These are phyloP conservation scores for Marsdenia floribunda DNA, from an alignment of 257 asterid genomes.

Conservation along the genomic window DNA sequence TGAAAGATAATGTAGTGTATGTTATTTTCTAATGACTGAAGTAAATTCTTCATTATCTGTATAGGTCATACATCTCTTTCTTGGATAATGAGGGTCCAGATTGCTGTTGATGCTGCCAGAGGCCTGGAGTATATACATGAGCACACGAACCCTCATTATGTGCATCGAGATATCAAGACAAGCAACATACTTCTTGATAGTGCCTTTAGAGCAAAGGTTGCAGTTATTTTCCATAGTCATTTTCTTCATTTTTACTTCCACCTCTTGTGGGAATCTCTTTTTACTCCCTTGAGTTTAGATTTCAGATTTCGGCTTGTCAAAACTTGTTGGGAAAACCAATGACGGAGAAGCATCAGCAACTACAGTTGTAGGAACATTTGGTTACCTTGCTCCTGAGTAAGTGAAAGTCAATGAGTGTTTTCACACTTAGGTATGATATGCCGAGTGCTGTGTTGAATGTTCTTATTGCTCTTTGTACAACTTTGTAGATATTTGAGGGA, in stretches of 20 bases:
- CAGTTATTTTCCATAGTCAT: constrained; percentile 4
- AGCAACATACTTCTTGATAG: constrained; percentile 88
- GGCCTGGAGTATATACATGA: constrained; percentile 96
- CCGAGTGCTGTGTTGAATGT: neutral
- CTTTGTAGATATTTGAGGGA: constrained; percentile 73
- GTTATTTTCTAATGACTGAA: neutral
- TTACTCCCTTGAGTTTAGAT: constrained; percentile 38
- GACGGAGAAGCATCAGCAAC: constrained; percentile 90
- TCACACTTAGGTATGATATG: neutral
- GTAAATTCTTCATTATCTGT: constrained; percentile 13
- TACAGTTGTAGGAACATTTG: constrained; percentile 91
- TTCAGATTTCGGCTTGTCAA: constrained; percentile 94
- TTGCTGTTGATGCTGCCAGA: constrained; percentile 98
- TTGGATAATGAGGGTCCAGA: constrained; percentile 89
- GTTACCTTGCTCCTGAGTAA: constrained; percentile 97
- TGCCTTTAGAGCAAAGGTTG: constrained; percentile 85
- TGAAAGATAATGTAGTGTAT: neutral
- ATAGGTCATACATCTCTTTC: constrained; percentile 81
- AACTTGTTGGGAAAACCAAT: constrained; percentile 64
- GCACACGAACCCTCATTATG: constrained; percentile 95
- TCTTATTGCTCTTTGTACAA: constrained; percentile 24
- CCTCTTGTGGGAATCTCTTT: constrained; percentile 19
- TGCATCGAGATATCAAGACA: constrained; percentile 91
- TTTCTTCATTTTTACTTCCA: constrained; percentile 5
- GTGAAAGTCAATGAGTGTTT: constrained; percentile 16